Evolutionary conservation across 345 rosid species (phyloP).

Genomic region (Camelina hispida): DNA sequence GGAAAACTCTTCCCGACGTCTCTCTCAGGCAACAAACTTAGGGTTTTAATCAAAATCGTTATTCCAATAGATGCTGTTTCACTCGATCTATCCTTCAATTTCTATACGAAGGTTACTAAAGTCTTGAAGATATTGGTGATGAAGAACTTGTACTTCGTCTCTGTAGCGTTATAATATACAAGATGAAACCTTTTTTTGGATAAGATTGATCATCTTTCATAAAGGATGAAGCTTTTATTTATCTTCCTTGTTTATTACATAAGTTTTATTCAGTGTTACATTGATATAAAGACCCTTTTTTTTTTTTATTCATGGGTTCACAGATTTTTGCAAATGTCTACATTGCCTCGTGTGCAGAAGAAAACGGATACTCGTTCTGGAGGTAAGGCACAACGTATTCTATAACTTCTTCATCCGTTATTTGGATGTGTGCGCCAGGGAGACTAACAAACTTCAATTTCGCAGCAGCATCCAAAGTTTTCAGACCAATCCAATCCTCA

Average conservation of each 20-base stretch:
- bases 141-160: no score
- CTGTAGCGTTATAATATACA: background rate
- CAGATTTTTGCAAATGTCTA: background rate
- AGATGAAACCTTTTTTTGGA: background rate
- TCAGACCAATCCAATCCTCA: conserved; percentile 95
- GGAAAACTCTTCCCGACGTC: no score
- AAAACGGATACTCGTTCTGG: background rate
- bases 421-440: conserved; percentile 69
- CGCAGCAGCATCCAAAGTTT: conserved; percentile 63
- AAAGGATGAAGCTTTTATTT: background rate
- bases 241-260: no score
- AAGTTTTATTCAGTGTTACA: background rate
- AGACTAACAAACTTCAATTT: conserved; percentile 68
- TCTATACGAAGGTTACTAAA: no score
- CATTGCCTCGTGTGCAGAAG: background rate
- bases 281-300: background rate
- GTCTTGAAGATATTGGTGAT: no score
- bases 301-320: background rate
- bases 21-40: background rate
- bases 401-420: conserved; percentile 57
- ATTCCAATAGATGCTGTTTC: no score
- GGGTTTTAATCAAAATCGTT: background rate
- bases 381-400: conserved; percentile 70
- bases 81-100: no score
- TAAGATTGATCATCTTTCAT: background rate